These are phyloP conservation scores for Aspergillus flavus DNA, from an alignment of 2,329 filamentous ascomycete species.

Conservation along the genomic window DNA sequence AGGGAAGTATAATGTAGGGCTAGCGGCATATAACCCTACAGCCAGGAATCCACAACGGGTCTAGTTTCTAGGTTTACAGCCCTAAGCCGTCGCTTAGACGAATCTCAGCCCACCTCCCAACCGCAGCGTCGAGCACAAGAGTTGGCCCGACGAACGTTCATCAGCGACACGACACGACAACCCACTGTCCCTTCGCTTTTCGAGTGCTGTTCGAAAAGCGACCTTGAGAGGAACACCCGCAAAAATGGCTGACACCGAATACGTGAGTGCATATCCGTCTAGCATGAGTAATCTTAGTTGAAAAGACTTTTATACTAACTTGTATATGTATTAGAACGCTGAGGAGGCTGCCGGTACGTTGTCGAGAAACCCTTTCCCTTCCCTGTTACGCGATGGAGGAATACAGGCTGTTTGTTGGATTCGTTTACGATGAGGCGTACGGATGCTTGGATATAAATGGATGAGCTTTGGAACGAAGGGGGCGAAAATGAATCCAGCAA, in stretches of 20 bases:
- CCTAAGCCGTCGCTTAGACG: slow-evolving; percentile 49
- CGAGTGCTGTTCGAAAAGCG: slow-evolving; percentile 49
- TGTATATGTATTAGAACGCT: slow-evolving; percentile 68
- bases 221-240: slow-evolving; percentile 50
- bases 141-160: slow-evolving; percentile 31
- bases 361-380: slow-evolving; percentile 23
- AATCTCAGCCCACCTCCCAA: slow-evolving; percentile 41
- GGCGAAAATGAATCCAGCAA: neutral
- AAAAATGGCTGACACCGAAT: slow-evolving; percentile 87
- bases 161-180: slow-evolving; percentile 44
- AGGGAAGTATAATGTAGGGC: slow-evolving; percentile 13
- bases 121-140: slow-evolving; percentile 31
- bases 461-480: slow-evolving; percentile 14
- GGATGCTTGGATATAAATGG: slow-evolving; percentile 16
- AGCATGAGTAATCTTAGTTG: neutral
- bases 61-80: slow-evolving; percentile 43
- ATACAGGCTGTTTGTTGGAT: neutral
- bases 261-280: slow-evolving; percentile 63
- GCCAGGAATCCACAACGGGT: slow-evolving; percentile 21
- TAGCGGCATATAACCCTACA: slow-evolving; percentile 12
- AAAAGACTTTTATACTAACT: slow-evolving; percentile 38
- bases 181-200: slow-evolving; percentile 48
- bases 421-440: slow-evolving; percentile 11
- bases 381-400: slow-evolving; percentile 10
- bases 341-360: slow-evolving; percentile 85